phyloP scores from a whole-genome alignment of 441 rosid genomes.

The Gossypium aridum region DNA sequence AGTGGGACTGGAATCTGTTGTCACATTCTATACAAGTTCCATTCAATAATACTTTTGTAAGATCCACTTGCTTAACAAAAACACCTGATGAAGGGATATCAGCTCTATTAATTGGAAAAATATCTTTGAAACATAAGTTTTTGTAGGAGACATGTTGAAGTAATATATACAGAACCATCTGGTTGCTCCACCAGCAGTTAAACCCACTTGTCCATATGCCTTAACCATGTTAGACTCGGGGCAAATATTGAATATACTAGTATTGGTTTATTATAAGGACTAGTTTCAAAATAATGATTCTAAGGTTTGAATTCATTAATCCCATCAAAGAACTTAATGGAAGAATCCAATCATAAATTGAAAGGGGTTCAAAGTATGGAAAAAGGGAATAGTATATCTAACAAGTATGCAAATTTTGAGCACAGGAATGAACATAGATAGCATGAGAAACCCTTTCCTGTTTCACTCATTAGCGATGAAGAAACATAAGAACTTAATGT shows the following conservation, averaged over 20 bases:
- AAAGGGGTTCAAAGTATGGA: neutral
- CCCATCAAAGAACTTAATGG: neutral
- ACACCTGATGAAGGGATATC: neutral
- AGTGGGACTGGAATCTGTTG: neutral
- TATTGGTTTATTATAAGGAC: neutral
- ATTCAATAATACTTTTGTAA: neutral
- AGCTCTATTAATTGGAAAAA: neutral
- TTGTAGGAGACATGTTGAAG: neutral
- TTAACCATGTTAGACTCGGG: neutral
- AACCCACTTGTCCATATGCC: neutral
- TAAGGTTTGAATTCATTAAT: neutral
- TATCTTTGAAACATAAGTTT: neutral
- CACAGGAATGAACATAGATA: neutral
- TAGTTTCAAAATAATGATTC: neutral
- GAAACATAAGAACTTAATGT: neutral
- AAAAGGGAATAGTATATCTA: neutral
- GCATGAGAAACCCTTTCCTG: neutral
- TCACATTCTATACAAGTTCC: neutral
- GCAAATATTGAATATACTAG: neutral
- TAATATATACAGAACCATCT: neutral
- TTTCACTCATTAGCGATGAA: neutral
- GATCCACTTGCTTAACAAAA: neutral
- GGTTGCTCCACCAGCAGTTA: neutral
- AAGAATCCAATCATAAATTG: neutral
- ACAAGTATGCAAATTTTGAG: neutral